A percentile compares a stretch with the other conserved stretches of the same genome.
These are phyloP conservation scores for Begonia masoniana DNA, from an alignment of 306 rosid species.

Conservation along the genomic window DNA sequence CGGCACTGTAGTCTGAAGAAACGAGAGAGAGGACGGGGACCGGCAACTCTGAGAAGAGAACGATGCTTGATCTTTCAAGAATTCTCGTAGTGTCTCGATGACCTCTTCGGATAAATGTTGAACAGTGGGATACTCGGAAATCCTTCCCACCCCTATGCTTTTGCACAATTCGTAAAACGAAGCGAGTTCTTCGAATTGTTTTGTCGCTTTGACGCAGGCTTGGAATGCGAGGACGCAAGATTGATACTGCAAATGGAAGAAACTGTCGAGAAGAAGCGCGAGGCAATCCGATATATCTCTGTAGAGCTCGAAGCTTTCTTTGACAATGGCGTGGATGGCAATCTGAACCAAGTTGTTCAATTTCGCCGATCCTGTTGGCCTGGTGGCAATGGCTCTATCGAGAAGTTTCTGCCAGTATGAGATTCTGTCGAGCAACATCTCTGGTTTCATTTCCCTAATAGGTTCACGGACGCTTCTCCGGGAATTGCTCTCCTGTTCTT, in stretches of 20 bases:
- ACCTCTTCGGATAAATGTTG: slow-evolving; percentile 70
- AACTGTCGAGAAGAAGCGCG: slow-evolving; percentile 56
- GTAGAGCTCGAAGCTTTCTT: slow-evolving; percentile 67
- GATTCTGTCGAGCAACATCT: slow-evolving; percentile 42
- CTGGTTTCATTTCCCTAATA: slow-evolving; percentile 55
- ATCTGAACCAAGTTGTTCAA: slow-evolving; percentile 32
- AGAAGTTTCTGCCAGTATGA: slow-evolving; percentile 53
- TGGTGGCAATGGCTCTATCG: slow-evolving; percentile 54
- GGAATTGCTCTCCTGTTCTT: slow-evolving; percentile 4
- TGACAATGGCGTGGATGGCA: slow-evolving; percentile 53
- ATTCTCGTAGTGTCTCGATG: slow-evolving; percentile 58
- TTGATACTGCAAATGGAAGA: slow-evolving; percentile 43
- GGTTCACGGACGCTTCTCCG: slow-evolving; percentile 15
- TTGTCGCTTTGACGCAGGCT: slow-evolving; percentile 55
- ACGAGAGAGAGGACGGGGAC: slow-evolving; percentile 9
- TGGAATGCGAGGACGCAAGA: slow-evolving; percentile 49
- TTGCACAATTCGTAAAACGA: slow-evolving; percentile 40
- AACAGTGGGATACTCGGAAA: slow-evolving; percentile 73
- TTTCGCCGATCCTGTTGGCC: slow-evolving; percentile 52
- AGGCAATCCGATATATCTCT: slow-evolving; percentile 59
- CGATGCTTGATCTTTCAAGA: slow-evolving; percentile 63
- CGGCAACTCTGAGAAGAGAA: slow-evolving; percentile 16
- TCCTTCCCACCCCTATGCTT: slow-evolving; percentile 57
- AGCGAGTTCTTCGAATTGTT: slow-evolving; percentile 62
- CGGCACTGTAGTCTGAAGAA: slow-evolving; percentile 10